Evolutionary conservation across 768 basidiomycete species (phyloP).

Genomic region (Peribolospora kevripleyi): DNA sequence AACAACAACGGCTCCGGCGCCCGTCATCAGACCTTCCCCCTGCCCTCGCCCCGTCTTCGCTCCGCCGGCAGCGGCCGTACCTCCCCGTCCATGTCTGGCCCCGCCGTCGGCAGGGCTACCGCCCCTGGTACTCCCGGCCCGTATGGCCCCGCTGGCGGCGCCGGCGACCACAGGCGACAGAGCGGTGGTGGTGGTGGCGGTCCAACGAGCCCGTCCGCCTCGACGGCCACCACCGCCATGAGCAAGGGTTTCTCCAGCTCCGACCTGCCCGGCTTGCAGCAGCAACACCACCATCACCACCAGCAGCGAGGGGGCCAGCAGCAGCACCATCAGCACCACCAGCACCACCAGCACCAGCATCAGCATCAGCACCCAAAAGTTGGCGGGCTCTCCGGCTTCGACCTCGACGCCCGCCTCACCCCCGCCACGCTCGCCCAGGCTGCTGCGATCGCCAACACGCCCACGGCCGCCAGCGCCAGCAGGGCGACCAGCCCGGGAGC

Average conservation of each 20-base stretch:
- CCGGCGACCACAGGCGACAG: too few relatives aligned
- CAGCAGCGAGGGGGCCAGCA: neutral
- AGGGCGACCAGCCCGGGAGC: neutral
- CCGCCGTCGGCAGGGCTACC: too few relatives aligned
- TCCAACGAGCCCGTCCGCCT: neutral
- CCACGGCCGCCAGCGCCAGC: slow-evolving; percentile 2
- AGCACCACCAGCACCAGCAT: neutral
- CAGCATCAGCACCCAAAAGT: too few relatives aligned
- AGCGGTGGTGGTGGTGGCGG: neutral
- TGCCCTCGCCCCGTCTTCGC: too few relatives aligned
- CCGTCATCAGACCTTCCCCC: too few relatives aligned
- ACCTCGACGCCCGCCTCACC: too few relatives aligned
- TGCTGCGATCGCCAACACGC: neutral
- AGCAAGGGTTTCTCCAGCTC: neutral
- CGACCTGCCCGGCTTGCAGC: neutral
- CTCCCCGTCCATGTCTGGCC: too few relatives aligned
- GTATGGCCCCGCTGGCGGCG: too few relatives aligned
- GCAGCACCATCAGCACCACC: neutral
- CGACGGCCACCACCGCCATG: neutral
- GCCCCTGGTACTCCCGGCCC: too few relatives aligned
- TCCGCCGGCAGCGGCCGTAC: too few relatives aligned
- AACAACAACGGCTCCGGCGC: neutral
- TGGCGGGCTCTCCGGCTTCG: too few relatives aligned
- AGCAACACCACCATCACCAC: slow-evolving; percentile 1
- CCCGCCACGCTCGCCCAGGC: neutral